phyloP scores from a whole-genome alignment of 139 green algal genomes.

The Auxenochlorella pyrenoidosa region DNA sequence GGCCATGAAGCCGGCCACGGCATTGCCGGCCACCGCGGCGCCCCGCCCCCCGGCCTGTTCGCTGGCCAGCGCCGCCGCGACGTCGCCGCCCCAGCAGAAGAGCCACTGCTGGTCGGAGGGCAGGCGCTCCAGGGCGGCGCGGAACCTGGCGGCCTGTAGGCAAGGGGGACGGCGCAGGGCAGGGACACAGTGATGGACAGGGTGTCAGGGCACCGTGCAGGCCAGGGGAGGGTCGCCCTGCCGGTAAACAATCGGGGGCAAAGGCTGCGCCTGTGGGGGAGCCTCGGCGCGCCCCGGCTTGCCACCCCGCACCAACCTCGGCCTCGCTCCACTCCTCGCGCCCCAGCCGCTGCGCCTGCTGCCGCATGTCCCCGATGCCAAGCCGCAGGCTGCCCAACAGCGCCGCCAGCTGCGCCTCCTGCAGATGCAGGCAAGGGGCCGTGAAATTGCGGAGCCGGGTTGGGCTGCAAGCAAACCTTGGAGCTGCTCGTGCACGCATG shows the following conservation, averaged over 20 bases:
- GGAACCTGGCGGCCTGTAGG: neutral
- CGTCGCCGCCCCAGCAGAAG: neutral
- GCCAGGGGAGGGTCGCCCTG: too few species aligned
- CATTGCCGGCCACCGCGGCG: neutral
- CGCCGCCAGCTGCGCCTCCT: neutral
- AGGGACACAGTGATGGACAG: too few species aligned
- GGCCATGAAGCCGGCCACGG: neutral
- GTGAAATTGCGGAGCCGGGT: too few species aligned
- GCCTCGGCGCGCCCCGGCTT: too few species aligned
- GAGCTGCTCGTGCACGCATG: too few species aligned
- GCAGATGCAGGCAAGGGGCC: too few species aligned
- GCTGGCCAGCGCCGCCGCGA: neutral
- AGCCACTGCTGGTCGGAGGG: neutral
- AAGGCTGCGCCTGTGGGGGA: too few species aligned
- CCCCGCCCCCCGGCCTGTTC: neutral
- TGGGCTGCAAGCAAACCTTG: too few species aligned
- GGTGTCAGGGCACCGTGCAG: too few species aligned
- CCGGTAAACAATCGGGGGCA: too few species aligned
- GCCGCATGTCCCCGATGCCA: neutral
- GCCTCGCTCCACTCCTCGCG: constrained; percentile 1
- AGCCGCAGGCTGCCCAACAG: constrained; percentile 1
- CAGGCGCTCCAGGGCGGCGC: neutral
- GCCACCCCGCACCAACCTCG: neutral
- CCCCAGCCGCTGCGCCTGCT: neutral
- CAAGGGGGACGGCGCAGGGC: neutral